A percentile compares a stretch with the other conserved stretches of the same genome.
These are phyloP conservation scores for Yamadazyma nakazawae DNA, from an alignment of 805 yeast genomes.

Conservation along the genomic window DNA sequence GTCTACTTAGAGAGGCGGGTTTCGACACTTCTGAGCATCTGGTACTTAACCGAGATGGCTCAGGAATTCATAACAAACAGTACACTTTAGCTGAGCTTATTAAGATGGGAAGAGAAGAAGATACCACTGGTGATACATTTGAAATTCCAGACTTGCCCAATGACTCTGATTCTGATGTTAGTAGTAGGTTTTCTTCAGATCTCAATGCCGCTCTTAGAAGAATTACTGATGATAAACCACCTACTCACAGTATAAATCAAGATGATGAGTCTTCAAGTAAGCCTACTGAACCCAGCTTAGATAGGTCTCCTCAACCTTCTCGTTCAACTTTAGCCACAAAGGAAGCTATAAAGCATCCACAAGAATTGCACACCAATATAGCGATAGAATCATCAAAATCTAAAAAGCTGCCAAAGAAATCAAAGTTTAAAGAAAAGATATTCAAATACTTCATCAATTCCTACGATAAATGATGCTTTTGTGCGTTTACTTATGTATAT, in stretches of 20 bases:
- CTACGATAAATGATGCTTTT: conserved; percentile 18
- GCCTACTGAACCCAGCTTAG: conserved; percentile 5
- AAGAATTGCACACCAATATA: not conserved
- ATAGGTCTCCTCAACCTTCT: conserved; percentile 9
- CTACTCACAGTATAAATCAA: not conserved
- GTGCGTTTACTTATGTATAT: not conserved
- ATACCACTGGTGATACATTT: conserved; percentile 10
- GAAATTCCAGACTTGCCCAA: conserved; percentile 4
- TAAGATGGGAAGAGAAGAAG: conserved; percentile 8
- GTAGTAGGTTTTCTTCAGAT: conserved; percentile 14
- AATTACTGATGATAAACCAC: conserved; percentile 9
- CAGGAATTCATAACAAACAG: not conserved
- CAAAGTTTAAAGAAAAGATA: conserved; percentile 19
- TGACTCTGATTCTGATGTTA: conserved; percentile 11
- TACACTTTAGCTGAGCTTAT: conserved; percentile 12
- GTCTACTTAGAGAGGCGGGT: not conserved
- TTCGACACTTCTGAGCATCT: not conserved
- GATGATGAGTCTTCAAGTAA: conserved; percentile 1
- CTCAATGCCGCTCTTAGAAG: conserved; percentile 15
- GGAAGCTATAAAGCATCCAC: not conserved
- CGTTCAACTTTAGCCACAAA: conserved; percentile 9
- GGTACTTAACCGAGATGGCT: not conserved
- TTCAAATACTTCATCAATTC: conserved; percentile 32
- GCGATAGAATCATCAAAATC: conserved; percentile 3
- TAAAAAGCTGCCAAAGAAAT: conserved; percentile 14